A percentile compares a stretch with the other conserved stretches of the same genome.
Evolutionary conservation across 164 flowering plant species (phyloP).

Genomic region (Chimonanthus salicifolius): DNA sequence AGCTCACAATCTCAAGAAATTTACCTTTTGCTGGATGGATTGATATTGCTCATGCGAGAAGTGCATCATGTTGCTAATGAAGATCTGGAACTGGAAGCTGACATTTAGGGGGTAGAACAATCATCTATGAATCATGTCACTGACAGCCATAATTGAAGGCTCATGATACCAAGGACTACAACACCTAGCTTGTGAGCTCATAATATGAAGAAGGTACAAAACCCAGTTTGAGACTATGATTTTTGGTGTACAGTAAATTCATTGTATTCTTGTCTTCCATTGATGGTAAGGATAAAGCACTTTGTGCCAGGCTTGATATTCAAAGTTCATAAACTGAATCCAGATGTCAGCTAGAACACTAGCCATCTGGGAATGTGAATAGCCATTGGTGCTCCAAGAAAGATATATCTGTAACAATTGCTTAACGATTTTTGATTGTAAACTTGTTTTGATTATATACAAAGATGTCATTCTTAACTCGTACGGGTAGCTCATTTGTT

Average conservation of each 20-base stretch:
- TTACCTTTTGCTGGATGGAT: slow-evolving; percentile 32
- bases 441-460: no score
- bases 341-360: neutral
- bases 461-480: no score
- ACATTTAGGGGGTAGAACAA: slow-evolving; percentile 1
- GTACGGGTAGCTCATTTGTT: no score
- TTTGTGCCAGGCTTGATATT: neutral
- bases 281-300: neutral
- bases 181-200: neutral
- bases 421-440: neutral
- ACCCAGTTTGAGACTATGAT: neutral
- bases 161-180: neutral
- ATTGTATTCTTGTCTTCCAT: neutral
- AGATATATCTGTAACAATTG: neutral
- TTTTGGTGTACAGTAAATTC: neutral
- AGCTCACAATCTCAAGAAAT: slow-evolving; percentile 26
- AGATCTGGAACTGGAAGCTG: slow-evolving; percentile 20
- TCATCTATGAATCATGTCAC: neutral
- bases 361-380: neutral
- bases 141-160: neutral
- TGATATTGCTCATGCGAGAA: slow-evolving; percentile 40
- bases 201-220: no score
- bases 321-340: neutral
- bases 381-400: neutral
- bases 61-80: slow-evolving; percentile 22